Evolutionary conservation across 139 green algal species (phyloP), one percentile per base, ranked within the genome.

Genomic region (Picochlorum sp.): DNA sequence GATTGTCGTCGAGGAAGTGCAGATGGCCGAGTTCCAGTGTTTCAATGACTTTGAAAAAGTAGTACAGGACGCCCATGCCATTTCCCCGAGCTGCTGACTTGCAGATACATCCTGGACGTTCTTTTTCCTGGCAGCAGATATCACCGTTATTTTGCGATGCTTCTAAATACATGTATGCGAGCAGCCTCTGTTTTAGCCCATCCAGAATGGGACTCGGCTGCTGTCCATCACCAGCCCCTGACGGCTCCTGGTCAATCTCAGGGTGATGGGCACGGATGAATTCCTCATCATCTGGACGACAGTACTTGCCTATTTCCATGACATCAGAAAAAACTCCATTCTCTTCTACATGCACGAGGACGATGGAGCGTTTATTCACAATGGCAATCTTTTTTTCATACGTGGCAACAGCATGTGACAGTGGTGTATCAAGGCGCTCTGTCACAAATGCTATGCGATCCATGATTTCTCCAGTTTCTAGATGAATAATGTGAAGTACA

Each of bases 171-270:
- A 77, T 50, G 44, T 49, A 52, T 14, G 64, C 64, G 18, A 77
- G 45, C 34, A 77, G 45, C 34, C 65, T 37, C 63, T 77, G 70
- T 56, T 77, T 77, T 7, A 77, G 55, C 5, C 64, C 70, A 15
- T 44, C 62, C 23, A 69, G 11, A 0, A 66, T 57, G 1, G 21
- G 58, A 26, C n/a, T 49, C 16, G 0, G 34, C 26, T 45, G 26
- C 61, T n/a, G 34, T 67, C 18, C 61, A 45, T 11, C 37, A 62
- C 1, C 34, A 45, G 50, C 58, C 78, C 68, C 20, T 77, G 74
- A 52, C 71, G 65, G 38, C 65, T 23, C 21, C 68, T 62, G 10
- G 73, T 68, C 49, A 63, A 32, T 32, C 50, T 51, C 23, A 13
- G 34, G 34, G 34, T 41, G 34, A n/a, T 58, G 16, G 41, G 9